A percentile compares a stretch with the other conserved stretches of the same genome.
phyloP scores from a whole-genome alignment of 768 basidiomycete genomes.

The Suillus luteus region DNA sequence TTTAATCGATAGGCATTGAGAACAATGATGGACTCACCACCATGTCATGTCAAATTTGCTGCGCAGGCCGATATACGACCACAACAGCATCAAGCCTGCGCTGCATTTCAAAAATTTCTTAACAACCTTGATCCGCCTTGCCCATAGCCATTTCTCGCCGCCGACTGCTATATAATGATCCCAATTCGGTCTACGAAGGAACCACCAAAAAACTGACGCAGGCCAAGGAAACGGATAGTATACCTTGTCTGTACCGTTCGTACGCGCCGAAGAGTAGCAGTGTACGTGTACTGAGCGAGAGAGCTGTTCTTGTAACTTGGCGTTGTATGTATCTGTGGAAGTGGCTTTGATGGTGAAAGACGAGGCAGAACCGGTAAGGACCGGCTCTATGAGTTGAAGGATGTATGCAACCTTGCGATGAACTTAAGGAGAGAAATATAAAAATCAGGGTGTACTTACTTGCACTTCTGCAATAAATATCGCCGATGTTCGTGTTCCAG shows the following conservation, averaged over 20 bases:
- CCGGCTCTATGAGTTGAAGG: background rate
- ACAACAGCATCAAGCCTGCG: constrained; percentile 9
- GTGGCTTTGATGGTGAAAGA: background rate
- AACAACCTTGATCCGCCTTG: constrained; percentile 11
- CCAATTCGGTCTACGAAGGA: background rate
- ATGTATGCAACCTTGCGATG: background rate
- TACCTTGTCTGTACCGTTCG: background rate
- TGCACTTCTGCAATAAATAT: background rate
- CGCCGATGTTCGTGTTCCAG: background rate
- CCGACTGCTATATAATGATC: background rate
- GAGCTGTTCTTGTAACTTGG: background rate
- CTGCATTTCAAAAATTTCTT: constrained; percentile 11
- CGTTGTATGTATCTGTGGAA: background rate
- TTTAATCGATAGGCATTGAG: background rate
- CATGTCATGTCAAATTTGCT: background rate
- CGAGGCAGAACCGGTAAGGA: background rate
- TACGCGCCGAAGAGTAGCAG: background rate
- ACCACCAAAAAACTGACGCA: background rate
- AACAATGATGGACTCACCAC: background rate
- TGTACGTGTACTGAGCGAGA: background rate
- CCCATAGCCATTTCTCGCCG: constrained; percentile 27
- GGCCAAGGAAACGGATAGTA: constrained; percentile 1
- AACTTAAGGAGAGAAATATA: background rate
- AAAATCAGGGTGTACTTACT: background rate
- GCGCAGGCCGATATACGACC: constrained; percentile 10